Conservation (phyloP, 208 protist species). For the Trypanosoma brucei region DNA sequence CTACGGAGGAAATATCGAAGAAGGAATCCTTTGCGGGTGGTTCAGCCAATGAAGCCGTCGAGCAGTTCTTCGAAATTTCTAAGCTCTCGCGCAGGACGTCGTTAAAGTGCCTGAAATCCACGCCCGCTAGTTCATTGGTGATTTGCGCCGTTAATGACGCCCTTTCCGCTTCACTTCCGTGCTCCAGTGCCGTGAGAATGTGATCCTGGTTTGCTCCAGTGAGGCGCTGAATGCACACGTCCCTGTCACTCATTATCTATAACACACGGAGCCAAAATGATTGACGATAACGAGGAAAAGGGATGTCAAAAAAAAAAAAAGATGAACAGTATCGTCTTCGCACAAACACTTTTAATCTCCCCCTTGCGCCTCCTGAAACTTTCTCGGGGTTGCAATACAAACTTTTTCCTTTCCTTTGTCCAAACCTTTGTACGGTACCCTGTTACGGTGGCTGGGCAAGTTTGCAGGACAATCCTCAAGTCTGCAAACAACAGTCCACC, state of each 20-base stretch:
- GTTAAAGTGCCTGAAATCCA: constrained; percentile 23
- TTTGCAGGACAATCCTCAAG: too few species aligned
- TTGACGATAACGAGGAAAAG: neutral
- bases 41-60: neutral
- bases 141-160: constrained; percentile 7
- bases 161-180: constrained; percentile 8
- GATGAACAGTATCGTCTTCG: too few species aligned
- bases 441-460: too few species aligned
- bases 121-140: constrained; percentile 6
- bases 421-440: too few species aligned
- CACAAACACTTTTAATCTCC: too few species aligned
- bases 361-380: too few species aligned
- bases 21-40: constrained; percentile 18
- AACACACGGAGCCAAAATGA: neutral
- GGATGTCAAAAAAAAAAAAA: neutral
- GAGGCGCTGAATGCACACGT: constrained; percentile 1
- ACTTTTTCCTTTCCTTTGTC: too few species aligned
- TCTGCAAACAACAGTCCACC: too few species aligned
- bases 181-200: constrained; percentile 8
- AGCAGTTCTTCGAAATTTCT: neutral
- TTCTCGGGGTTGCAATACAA: too few species aligned
- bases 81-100: constrained; percentile 12
- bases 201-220: constrained; percentile 15
- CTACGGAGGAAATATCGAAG: constrained; percentile 11
- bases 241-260: neutral